These are phyloP conservation scores for Salvia miltiorrhiza DNA, from an alignment of 257 asterid species.

Conservation along the genomic window DNA sequence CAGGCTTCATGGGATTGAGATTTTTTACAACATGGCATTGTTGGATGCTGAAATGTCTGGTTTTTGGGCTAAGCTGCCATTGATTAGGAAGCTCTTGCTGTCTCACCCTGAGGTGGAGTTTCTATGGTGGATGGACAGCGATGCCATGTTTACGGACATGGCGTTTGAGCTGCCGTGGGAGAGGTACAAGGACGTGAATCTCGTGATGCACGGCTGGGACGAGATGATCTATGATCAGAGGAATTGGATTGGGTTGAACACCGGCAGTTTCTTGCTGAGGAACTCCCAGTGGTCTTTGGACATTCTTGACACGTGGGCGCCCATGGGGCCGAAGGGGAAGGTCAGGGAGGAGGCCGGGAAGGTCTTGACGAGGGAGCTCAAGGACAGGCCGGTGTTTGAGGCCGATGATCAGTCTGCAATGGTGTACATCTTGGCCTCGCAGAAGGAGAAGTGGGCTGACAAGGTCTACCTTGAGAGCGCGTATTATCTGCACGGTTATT, in stretches of 20 bases:
- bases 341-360: constrained; percentile 41
- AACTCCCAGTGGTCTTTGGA: constrained; percentile 58
- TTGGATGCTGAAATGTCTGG: constrained; percentile 58
- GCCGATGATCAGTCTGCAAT: constrained; percentile 61
- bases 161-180: constrained; percentile 54
- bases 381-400: constrained; percentile 48
- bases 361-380: constrained; percentile 39
- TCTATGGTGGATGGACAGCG: constrained; percentile 67
- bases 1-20: constrained; percentile 45
- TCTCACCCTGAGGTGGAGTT: constrained; percentile 57
- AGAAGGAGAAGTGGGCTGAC: constrained; percentile 55
- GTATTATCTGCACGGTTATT: constrained; percentile 51
- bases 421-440: constrained; percentile 48
- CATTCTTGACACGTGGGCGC: constrained; percentile 47
- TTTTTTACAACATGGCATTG: constrained; percentile 50
- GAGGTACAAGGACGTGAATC: constrained; percentile 43
- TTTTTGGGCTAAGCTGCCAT: constrained; percentile 51
- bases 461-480: constrained; percentile 45
- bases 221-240: constrained; percentile 41
- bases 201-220: constrained; percentile 55
- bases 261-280: constrained; percentile 50
- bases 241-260: constrained; percentile 55
- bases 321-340: constrained; percentile 57
- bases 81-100: constrained; percentile 41
- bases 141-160: constrained; percentile 57